A percentile compares a stretch with the other conserved stretches of the same genome.
These are phyloP conservation scores for Cynanchum wilfordii DNA, from an alignment of 257 asterid genomes.

Conservation along the genomic window DNA sequence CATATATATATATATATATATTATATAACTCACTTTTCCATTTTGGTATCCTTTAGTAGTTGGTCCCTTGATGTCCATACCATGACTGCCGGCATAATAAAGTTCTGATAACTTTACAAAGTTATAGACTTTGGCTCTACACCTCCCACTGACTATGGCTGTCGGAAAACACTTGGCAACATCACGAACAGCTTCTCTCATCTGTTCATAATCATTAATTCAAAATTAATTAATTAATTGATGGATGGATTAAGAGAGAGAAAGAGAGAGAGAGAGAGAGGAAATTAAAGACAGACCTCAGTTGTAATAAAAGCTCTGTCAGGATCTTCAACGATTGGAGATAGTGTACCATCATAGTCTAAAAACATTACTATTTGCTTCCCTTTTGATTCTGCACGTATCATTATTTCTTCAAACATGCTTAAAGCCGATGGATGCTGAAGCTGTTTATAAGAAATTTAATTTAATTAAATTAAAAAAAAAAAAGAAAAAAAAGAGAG, in stretches of 20 bases:
- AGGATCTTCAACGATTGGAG: constrained; percentile 77
- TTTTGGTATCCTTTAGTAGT: constrained; percentile 42
- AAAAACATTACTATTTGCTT: constrained; percentile 65
- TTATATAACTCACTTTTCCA: constrained; percentile 18
- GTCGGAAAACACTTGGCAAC: constrained; percentile 75
- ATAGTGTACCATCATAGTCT: constrained; percentile 78
- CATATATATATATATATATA: no score
- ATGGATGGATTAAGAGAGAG: background rate
- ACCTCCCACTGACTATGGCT: constrained; percentile 82
- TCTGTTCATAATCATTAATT: constrained; percentile 29
- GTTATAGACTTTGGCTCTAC: constrained; percentile 64
- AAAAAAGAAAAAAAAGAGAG: background rate
- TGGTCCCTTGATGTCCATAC: constrained; percentile 96
- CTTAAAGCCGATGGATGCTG: constrained; percentile 61
- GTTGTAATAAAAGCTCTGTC: constrained; percentile 62
- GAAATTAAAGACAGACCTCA: constrained; percentile 35
- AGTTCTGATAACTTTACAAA: constrained; percentile 72
- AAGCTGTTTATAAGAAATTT: constrained; percentile 27
- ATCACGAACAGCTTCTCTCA: constrained; percentile 67
- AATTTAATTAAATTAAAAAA: background rate
- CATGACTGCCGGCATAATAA: constrained; percentile 95
- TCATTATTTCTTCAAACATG: constrained; percentile 54
- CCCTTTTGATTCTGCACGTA: constrained; percentile 37
- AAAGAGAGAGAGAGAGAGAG: background rate
- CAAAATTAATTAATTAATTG: background rate